Percentiles rank a stretch among this genome's conserved stretches.
These are phyloP conservation scores for Solanum chacoense DNA, from an alignment of 305 asterid species.

Conservation along the genomic window DNA sequence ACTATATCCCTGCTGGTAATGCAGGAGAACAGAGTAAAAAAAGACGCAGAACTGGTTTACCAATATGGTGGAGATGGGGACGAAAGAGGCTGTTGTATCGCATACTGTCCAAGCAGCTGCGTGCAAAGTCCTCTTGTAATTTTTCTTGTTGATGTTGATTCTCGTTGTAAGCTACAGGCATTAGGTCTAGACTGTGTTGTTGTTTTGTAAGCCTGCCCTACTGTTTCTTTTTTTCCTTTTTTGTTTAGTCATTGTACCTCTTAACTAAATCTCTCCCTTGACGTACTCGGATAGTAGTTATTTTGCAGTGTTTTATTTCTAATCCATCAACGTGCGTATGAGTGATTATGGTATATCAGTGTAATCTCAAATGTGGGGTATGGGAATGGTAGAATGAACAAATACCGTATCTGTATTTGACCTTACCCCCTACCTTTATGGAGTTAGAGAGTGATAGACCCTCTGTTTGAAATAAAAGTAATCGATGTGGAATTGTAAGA, in stretches of 20 bases:
- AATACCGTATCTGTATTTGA: background rate
- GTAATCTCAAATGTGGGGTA: background rate
- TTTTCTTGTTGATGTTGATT: slow-evolving; percentile 7
- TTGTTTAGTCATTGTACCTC: background rate
- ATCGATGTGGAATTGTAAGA: background rate
- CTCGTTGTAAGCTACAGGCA: background rate
- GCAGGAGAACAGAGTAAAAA: slow-evolving; percentile 46
- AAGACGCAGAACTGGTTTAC: slow-evolving; percentile 33
- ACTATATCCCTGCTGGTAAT: slow-evolving; percentile 1
- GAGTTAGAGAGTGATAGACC: background rate
- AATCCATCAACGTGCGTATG: background rate
- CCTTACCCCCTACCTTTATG: background rate
- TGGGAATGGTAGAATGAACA: background rate
- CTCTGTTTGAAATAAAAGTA: background rate
- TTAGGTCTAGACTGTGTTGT: background rate
- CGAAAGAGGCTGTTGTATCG: slow-evolving; percentile 49
- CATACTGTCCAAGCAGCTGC: slow-evolving; percentile 40
- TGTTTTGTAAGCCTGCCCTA: background rate
- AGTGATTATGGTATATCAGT: background rate
- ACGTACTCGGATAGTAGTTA: background rate
- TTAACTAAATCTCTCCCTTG: background rate
- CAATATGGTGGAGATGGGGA: slow-evolving; percentile 84
- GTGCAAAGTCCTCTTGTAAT: slow-evolving; percentile 13
- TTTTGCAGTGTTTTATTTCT: background rate
- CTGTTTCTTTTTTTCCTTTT: background rate